Conservation (phyloP, 208 protist species). For the Crithidia sp. region DNA sequence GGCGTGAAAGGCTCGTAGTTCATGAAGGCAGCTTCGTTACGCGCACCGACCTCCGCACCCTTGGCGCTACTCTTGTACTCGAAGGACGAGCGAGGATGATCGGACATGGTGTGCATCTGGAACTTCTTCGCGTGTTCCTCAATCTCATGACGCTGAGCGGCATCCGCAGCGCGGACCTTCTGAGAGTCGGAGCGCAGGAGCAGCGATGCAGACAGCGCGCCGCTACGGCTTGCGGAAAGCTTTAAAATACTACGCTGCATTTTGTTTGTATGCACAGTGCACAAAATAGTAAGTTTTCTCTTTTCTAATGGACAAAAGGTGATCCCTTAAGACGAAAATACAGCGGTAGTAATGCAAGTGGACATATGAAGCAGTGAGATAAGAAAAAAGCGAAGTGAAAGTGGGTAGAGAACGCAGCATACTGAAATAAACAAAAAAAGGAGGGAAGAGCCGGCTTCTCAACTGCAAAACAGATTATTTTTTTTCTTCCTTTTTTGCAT, state of each 20-base stretch:
- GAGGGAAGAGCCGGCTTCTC: too few relatives aligned
- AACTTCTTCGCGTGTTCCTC: constrained; percentile 54
- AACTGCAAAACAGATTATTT: too few relatives aligned
- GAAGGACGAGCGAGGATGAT: constrained; percentile 64
- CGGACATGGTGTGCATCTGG: constrained; percentile 66
- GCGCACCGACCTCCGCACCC: constrained; percentile 83
- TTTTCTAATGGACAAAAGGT: background rate
- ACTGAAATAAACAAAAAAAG: too few relatives aligned
- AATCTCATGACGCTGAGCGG: constrained; percentile 35
- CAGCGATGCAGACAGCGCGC: constrained; percentile 31
- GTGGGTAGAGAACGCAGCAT: too few relatives aligned
- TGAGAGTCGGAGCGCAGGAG: constrained; percentile 35
- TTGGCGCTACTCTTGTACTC: constrained; percentile 80
- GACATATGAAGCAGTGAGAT: background rate
- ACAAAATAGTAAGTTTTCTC: constrained; percentile 8
- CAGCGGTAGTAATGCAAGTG: background rate
- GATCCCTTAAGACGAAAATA: background rate
- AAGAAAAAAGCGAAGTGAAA: background rate
- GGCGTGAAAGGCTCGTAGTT: constrained; percentile 78
- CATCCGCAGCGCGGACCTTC: constrained; percentile 35
- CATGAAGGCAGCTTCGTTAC: constrained; percentile 90
- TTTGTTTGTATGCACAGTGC: constrained; percentile 2
- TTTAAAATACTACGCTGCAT: constrained; percentile 60
- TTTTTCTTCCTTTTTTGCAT: too few relatives aligned
- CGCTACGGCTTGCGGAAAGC: constrained; percentile 32